Evolutionary conservation across 2,329 filamentous ascomycete genomes (phyloP), one percentile per base, ranked within the genome.

Genomic region (Periconia sp.): DNA sequence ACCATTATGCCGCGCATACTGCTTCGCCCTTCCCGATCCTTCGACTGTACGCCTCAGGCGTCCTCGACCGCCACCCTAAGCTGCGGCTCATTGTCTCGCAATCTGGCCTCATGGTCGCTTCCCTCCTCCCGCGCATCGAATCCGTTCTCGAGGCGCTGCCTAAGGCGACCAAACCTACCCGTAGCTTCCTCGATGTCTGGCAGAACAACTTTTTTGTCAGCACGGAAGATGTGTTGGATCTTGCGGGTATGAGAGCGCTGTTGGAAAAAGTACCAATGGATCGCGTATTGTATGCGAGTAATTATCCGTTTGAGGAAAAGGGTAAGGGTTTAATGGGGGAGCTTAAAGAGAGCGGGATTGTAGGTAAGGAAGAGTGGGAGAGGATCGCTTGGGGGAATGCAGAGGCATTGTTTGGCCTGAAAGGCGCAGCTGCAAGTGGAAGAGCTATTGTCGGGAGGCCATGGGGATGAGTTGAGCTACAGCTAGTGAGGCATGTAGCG

Each of bases 161-260:
- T 2, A 22, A 19, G 7, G 17, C 39, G 16, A 47, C 53, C 21
- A 59, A 48, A 39, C 57, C 59, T 0, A 56, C 49, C 10, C 60
- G 63, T 43, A 43, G 63, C 0, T 76, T 83, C 33, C 55, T 63
- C 11, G 68, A 79, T 10, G 78, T 83, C 2, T 85, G 77, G 72
- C 71, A 77, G 33, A 65, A 74, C 44, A 84, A 84, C 43, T 64
- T 84, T 9, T 83, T 78, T 75, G 59, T 85, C 18, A 83, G 80
- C 1, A 82, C 80, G 2, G 78, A 73, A 38, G 81, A 81, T 2
- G 73, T 77, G 42, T 81, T 77, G 60, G 73, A 73, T 19, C 46
- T 82, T 13, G 70, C 50, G 66, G 40, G 76, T 74, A 4, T 84
- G 65, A 71, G 71, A n/a, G 64, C 64, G 23, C 41, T 75, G 33